Conservation (phyloP, 148 eudicot genomes). For the Vaccinium macrocarpon region DNA sequence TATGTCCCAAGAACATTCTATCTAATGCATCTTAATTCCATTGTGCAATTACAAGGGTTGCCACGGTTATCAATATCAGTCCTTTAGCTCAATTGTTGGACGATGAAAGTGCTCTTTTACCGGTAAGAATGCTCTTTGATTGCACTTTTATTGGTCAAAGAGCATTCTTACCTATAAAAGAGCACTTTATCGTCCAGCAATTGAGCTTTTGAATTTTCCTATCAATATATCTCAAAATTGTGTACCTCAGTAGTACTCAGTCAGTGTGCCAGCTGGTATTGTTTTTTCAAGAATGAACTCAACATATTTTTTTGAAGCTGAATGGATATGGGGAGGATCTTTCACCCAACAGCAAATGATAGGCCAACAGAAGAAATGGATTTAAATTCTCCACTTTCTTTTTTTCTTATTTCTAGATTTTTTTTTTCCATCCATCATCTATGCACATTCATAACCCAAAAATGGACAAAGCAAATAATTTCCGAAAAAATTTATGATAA, state of each 20-base stretch:
- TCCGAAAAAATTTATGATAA: background rate
- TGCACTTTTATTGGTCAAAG: no score
- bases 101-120: no score
- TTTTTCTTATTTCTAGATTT: background rate
- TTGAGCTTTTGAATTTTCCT: no score
- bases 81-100: no score
- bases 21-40: no score
- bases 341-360: no score
- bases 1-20: background rate
- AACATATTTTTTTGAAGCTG: background rate
- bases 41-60: background rate
- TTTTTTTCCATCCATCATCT: background rate
- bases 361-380: no score
- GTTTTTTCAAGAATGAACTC: background rate
- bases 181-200: no score
- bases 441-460: background rate
- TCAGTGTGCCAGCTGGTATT: background rate
- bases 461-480: background rate
- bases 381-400: background rate
- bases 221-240: background rate
- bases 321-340: background rate
- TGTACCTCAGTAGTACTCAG: background rate
- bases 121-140: no score
- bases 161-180: no score
- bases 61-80: background rate